Evolutionary conservation across 257 asterid species (phyloP), one percentile per base, ranked within the genome.

Genomic region (Galeopsis tetrahit): DNA sequence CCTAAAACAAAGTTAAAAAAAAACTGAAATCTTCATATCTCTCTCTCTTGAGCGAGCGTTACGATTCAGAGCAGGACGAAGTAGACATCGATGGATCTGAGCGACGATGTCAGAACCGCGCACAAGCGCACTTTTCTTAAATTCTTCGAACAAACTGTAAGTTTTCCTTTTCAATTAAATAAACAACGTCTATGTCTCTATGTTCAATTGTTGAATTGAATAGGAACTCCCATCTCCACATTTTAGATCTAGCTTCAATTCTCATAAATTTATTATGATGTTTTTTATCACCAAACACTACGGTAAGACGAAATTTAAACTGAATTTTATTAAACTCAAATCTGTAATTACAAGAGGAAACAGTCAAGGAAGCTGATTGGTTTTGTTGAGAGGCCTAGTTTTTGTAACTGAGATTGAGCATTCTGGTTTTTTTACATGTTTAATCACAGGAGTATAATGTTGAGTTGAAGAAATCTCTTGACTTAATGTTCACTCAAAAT

Each of bases 81-180:
- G 68, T 11, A 13, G 70, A 44, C n/a, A 56, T 6, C 63, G 15
- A 90, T 93, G 98, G 98, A 93, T 84, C 86, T 93, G 63, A 90
- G 94, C 83, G 98, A 93, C 28, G 97, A 88, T 62, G 85, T 85
- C 8, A 77, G 98, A 78, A 79, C 89, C 2, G 84, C 96, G 75
- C 96, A 93, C 81, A 89, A 87, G 86, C 86, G 94, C 43, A 86
- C 87, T 6, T 91, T 93, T 75, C 90, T 86, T 86, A 89, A 93
- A 62, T 93, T 89, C 81, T 93, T 93, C 87, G 96, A 91, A 56
- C 95, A 90, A 72, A 83, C 87, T 66, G 97, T 90, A 75, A 82
- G 85, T 71, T 34, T 72, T 21, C 28, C 28, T 21, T 21, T 21
- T 21, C 28, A 21, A 21, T 21, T 21, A 21, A 21, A 21, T 21